phyloP scores from a whole-genome alignment of 805 yeast genomes.

The Candida coquimbonensis region DNA sequence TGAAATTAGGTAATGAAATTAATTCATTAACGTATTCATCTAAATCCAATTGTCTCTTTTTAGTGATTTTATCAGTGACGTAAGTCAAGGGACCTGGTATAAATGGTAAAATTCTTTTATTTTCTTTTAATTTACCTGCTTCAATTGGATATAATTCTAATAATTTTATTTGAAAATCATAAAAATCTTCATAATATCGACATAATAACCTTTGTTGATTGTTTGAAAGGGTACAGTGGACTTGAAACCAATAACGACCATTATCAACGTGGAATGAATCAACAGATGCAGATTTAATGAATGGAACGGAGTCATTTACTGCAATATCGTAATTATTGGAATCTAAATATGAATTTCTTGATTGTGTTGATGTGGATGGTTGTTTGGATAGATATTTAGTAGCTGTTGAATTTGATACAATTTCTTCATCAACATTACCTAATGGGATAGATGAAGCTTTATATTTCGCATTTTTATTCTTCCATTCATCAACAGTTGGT shows the following conservation, averaged over 20 bases:
- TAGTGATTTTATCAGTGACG: slow-evolving; percentile 70
- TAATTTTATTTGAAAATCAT: slow-evolving; percentile 81
- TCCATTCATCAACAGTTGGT: slow-evolving; percentile 97
- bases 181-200: slow-evolving; percentile 92
- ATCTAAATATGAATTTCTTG: no score
- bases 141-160: slow-evolving; percentile 84
- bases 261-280: slow-evolving; percentile 75
- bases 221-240: slow-evolving; percentile 57
- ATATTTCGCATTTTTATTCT: slow-evolving; percentile 79
- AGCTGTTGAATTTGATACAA: slow-evolving; percentile 4
- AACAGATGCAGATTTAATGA: slow-evolving; percentile 49
- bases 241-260: slow-evolving; percentile 84
- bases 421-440: slow-evolving; percentile 42
- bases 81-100: slow-evolving; percentile 95
- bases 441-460: slow-evolving; percentile 83
- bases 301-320: slow-evolving; percentile 13
- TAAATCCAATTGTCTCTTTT: slow-evolving; percentile 46
- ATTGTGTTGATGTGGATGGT: background rate
- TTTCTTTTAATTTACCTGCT: slow-evolving; percentile 74
- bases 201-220: slow-evolving; percentile 70
- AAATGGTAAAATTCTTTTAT: slow-evolving; percentile 77
- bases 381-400: background rate
- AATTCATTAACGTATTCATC: slow-evolving; percentile 53
- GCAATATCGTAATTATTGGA: slow-evolving; percentile 1
- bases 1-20: slow-evolving; percentile 66